These are phyloP conservation scores for Alternaria sp. DNA, from an alignment of 2,329 filamentous ascomycete genomes.

Conservation along the genomic window DNA sequence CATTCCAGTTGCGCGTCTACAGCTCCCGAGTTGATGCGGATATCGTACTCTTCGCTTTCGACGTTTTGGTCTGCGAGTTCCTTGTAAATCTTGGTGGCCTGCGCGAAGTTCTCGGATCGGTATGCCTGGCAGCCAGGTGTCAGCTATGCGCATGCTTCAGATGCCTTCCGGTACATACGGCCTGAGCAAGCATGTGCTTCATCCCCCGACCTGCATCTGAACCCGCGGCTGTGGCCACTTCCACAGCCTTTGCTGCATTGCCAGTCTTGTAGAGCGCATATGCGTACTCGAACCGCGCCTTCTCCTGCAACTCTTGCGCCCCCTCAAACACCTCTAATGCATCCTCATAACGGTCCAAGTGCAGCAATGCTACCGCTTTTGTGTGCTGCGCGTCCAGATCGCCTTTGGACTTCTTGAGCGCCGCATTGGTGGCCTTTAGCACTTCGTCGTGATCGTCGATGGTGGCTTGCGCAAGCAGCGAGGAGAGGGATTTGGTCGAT, in stretches of 20 bases:
- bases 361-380: conserved; percentile 77
- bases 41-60: conserved; percentile 75
- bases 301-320: conserved; percentile 66
- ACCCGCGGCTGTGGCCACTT: conserved; percentile 56
- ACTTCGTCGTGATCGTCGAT: conserved; percentile 78
- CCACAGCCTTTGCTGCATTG: conserved; percentile 70
- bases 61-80: conserved; percentile 61
- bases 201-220: conserved; percentile 57
- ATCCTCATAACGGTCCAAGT: conserved; percentile 84
- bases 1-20: conserved; percentile 77
- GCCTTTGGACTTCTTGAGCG: conserved; percentile 66
- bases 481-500: conserved; percentile 58
- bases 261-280: conserved; percentile 88
- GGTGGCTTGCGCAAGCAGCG: conserved; percentile 65
- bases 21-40: conserved; percentile 79
- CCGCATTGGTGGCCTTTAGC: conserved; percentile 69
- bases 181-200: conserved; percentile 69
- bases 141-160: conserved; percentile 18
- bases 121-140: conserved; percentile 64
- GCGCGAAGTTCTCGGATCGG: conserved; percentile 75
- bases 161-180: conserved; percentile 53
- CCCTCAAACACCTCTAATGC: conserved; percentile 74
- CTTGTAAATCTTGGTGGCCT: conserved; percentile 71
- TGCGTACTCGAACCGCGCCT: conserved; percentile 73
- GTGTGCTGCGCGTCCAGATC: conserved; percentile 72